Conservation (phyloP, 345 rosid species). For the Viola odorata region DNA sequence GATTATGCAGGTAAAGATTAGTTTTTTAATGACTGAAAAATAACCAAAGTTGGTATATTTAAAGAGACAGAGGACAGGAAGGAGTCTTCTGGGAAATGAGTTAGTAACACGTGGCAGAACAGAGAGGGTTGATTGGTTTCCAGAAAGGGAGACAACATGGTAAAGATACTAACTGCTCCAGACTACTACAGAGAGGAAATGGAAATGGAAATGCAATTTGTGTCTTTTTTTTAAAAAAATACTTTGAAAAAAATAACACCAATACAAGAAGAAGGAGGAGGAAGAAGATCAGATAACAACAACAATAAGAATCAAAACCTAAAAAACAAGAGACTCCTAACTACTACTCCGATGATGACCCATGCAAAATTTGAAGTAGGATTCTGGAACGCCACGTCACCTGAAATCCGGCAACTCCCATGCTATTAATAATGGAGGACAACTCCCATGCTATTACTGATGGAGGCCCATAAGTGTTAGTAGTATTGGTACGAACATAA, state of each 20-base stretch:
- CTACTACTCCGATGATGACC: conserved; percentile 12
- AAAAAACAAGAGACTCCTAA: conserved; percentile 6
- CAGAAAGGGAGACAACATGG: background rate
- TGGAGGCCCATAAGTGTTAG: too few relatives aligned
- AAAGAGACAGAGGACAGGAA: background rate
- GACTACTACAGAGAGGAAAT: conserved; percentile 25
- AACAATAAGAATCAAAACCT: background rate
- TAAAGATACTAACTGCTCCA: conserved; percentile 28
- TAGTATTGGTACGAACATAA: too few relatives aligned
- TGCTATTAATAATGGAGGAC: conserved; percentile 11
- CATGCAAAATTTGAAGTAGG: conserved; percentile 10
- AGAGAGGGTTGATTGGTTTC: background rate
- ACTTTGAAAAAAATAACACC: background rate
- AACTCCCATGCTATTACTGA: too few relatives aligned
- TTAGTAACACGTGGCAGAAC: conserved; percentile 42
- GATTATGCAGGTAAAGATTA: background rate
- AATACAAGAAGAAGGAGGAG: background rate
- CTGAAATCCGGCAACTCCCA: conserved; percentile 47
- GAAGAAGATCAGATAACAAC: background rate
- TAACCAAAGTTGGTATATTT: conserved; percentile 1
- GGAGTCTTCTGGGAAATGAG: conserved; percentile 31
- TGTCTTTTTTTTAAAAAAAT: too few relatives aligned
- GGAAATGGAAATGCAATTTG: background rate
- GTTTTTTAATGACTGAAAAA: background rate
- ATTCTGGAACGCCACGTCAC: conserved; percentile 56